phyloP scores from a whole-genome alignment of 352 stramenopile species.

The Globisporangium apiculatum region DNA sequence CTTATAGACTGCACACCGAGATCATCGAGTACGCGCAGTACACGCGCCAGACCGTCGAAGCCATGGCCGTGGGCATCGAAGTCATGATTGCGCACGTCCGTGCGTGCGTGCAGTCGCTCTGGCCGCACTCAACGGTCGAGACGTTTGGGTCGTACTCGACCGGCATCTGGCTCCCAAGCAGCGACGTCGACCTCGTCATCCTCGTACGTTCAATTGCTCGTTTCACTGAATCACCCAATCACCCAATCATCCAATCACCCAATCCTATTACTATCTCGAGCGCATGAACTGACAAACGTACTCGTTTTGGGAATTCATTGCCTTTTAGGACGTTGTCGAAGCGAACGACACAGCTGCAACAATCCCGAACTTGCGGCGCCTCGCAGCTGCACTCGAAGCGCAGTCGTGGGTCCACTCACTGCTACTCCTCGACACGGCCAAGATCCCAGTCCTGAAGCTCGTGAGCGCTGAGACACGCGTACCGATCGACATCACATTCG shows the following conservation, averaged over 20 bases:
- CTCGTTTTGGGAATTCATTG: too few species aligned
- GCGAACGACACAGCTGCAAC: slow-evolving; percentile 52
- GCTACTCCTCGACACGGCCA: slow-evolving; percentile 75
- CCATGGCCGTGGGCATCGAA: slow-evolving; percentile 79
- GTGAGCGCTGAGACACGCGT: slow-evolving; percentile 68
- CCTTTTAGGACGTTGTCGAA: slow-evolving; percentile 39
- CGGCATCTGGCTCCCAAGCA: slow-evolving; percentile 82
- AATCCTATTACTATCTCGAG: not conserved
- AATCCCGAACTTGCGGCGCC: slow-evolving; percentile 44
- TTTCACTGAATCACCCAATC: not conserved
- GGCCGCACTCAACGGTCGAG: slow-evolving; percentile 69
- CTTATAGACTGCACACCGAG: slow-evolving; percentile 57
- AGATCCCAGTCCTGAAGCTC: slow-evolving; percentile 81
- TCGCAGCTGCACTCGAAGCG: slow-evolving; percentile 47
- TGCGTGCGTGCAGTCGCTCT: slow-evolving; percentile 55
- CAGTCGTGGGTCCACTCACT: slow-evolving; percentile 78
- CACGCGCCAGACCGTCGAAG: slow-evolving; percentile 58
- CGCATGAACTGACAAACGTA: not conserved
- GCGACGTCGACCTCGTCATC: slow-evolving; percentile 83
- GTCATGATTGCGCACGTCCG: slow-evolving; percentile 77
- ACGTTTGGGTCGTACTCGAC: slow-evolving; percentile 84
- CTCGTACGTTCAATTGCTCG: slow-evolving; percentile 21
- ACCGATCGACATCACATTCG: slow-evolving; percentile 83
- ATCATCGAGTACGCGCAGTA: slow-evolving; percentile 76
- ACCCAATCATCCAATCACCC: too few species aligned